A percentile compares a stretch with the other conserved stretches of the same genome.
Evolutionary conservation across 176 grass and related monocot genomes (phyloP).

Genomic region (Elaeis guineensis): DNA sequence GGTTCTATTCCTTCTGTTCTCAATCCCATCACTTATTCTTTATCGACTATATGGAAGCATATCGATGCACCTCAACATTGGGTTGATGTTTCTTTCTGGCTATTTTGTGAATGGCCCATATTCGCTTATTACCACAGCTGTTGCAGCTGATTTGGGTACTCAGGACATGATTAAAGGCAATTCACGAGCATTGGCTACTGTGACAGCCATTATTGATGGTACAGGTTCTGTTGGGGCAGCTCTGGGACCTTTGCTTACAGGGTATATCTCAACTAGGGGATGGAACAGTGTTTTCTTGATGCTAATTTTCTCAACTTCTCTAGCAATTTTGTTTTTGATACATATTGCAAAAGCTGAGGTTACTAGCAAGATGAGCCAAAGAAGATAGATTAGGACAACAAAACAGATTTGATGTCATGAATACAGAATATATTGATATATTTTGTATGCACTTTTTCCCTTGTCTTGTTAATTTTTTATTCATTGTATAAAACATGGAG

Average conservation of each 20-base stretch:
- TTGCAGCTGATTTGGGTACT: conserved; percentile 87
- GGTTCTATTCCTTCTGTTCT: conserved; percentile 65
- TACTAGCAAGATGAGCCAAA: conserved; percentile 29
- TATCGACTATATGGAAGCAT: conserved; percentile 76
- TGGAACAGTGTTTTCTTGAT: conserved; percentile 95
- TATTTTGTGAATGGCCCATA: conserved; percentile 95
- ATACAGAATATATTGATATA: too few relatives aligned
- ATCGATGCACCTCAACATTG: conserved; percentile 71
- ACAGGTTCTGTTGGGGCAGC: conserved; percentile 86
- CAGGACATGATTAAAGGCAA: conserved; percentile 70
- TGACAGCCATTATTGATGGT: conserved; percentile 82
- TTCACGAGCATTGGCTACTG: conserved; percentile 74
- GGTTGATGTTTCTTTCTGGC: conserved; percentile 80
- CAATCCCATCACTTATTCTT: conserved; percentile 65
- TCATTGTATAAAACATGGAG: too few relatives aligned
- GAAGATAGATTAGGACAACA: conserved; percentile 20
- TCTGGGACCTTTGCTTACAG: conserved; percentile 76
- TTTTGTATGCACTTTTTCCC: too few relatives aligned
- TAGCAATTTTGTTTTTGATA: conserved; percentile 80
- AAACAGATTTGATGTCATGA: neutral
- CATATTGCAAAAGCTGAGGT: conserved; percentile 67
- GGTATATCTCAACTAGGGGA: conserved; percentile 89
- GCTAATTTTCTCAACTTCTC: conserved; percentile 64
- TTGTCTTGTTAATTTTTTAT: too few relatives aligned
- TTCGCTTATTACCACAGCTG: conserved; percentile 88